Evolutionary conservation across 495 filamentous ascomycete genomes (phyloP).

Genomic region (Thozetella sp.): DNA sequence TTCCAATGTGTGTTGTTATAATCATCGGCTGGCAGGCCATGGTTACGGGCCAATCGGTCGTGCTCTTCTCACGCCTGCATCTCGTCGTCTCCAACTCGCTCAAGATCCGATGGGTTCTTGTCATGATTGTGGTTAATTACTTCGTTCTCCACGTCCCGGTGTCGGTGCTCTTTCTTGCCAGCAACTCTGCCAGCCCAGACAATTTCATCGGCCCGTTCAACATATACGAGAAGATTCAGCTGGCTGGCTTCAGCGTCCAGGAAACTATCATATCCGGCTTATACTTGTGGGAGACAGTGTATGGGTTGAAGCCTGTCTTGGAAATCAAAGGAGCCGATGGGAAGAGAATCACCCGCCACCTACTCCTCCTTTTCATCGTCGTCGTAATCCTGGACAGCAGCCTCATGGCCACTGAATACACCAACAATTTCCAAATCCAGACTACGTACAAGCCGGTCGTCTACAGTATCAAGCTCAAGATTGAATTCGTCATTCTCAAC

Average conservation of each 20-base stretch:
- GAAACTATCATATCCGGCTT: conserved; percentile 62
- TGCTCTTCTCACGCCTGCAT: conserved; percentile 69
- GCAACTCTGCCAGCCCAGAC: conserved; percentile 40
- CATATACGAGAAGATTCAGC: conserved; percentile 65
- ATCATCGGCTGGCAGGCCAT: conserved; percentile 64
- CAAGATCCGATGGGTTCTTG: conserved; percentile 52
- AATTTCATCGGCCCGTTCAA: conserved; percentile 45
- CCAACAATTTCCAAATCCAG: conserved; percentile 58
- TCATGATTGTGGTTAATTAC: conserved; percentile 62
- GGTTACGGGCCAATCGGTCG: conserved; percentile 68
- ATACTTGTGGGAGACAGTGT: conserved; percentile 56
- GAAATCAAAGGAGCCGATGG: conserved; percentile 43
- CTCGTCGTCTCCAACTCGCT: conserved; percentile 54
- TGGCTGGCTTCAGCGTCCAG: conserved; percentile 63
- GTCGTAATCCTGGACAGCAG: conserved; percentile 44
- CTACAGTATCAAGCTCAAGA: conserved; percentile 68
- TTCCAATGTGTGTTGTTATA: conserved; percentile 43
- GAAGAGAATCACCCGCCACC: conserved; percentile 60
- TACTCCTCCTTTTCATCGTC: conserved; percentile 60
- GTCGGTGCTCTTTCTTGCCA: conserved; percentile 57
- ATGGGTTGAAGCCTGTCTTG: conserved; percentile 29
- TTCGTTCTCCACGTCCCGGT: conserved; percentile 57
- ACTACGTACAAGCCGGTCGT: conserved; percentile 61
- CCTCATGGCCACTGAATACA: conserved; percentile 61
- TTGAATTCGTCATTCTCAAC: conserved; percentile 64